phyloP scores from a whole-genome alignment of 2,329 filamentous ascomycete genomes.

The Curvularia eragrostidis region DNA sequence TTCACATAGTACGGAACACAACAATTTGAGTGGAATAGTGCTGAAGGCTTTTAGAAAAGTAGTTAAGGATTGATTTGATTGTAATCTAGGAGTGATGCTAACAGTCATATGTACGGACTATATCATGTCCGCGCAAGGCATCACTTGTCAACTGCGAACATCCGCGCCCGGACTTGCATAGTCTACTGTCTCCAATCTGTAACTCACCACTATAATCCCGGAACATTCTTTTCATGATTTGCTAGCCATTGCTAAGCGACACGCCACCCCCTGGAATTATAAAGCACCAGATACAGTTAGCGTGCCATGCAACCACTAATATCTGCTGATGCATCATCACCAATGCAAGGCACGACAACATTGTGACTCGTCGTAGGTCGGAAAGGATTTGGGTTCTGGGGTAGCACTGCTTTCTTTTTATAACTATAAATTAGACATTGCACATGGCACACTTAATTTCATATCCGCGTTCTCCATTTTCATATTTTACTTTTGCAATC shows the following conservation, averaged over 20 bases:
- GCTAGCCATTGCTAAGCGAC: conserved; percentile 2
- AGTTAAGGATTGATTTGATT: background rate
- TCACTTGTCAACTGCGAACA: background rate
- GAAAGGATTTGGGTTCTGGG: background rate
- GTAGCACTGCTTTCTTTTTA: background rate
- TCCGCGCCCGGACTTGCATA: background rate
- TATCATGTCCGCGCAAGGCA: no score
- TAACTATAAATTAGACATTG: background rate
- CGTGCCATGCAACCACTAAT: conserved; percentile 1
- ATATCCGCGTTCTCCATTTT: background rate
- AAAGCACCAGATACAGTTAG: conserved; percentile 7
- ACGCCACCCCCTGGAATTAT: conserved; percentile 8
- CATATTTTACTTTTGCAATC: background rate
- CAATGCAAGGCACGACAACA: conserved; percentile 1
- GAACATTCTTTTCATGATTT: conserved; percentile 3
- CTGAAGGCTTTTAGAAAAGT: background rate
- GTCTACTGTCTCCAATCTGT: background rate
- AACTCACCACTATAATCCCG: background rate
- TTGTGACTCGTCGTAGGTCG: conserved; percentile 9
- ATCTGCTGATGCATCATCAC: conserved; percentile 15
- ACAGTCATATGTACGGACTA: background rate
- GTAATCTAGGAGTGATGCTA: background rate
- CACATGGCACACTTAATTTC: background rate
- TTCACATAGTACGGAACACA: background rate
- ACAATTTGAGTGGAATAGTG: background rate